Percentiles rank a stretch among this genome's conserved stretches.
These are phyloP conservation scores for Jaltomata sinuosa DNA, from an alignment of 257 asterid species.

Conservation along the genomic window DNA sequence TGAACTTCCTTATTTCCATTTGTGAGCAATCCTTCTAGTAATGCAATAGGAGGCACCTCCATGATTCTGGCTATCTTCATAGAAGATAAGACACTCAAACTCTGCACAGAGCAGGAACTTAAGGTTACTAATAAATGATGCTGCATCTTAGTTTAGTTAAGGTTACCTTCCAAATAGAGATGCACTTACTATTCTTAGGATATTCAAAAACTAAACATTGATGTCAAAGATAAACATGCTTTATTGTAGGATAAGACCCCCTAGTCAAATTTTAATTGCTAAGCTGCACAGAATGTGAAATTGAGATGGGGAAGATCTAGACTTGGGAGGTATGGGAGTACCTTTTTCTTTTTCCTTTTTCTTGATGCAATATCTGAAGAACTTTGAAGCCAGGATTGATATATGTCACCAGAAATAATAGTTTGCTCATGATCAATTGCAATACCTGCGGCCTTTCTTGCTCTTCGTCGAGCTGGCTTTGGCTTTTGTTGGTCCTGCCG, in stretches of 20 bases:
- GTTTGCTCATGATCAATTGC: constrained; percentile 58
- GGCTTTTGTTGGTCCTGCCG: constrained; percentile 31
- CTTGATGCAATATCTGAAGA: constrained; percentile 47
- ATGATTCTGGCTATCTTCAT: constrained; percentile 49
- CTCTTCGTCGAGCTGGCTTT: constrained; percentile 34
- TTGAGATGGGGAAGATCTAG: constrained; percentile 4
- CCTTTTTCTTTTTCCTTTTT: constrained; percentile 52
- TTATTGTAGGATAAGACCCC: not conserved
- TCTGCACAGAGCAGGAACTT: constrained; percentile 25
- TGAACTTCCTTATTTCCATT: constrained; percentile 34
- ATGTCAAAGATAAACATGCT: not conserved
- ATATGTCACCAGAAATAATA: constrained; percentile 63
- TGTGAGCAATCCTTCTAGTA: constrained; percentile 36
- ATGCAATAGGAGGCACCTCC: constrained; percentile 69
- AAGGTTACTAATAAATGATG: not conserved
- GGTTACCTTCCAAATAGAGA: constrained; percentile 7
- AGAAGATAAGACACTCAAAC: constrained; percentile 26
- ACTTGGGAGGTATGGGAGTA: constrained; percentile 11
- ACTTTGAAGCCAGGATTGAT: constrained; percentile 76
- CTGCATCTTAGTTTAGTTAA: constrained; percentile 7
- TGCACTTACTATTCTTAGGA: not conserved
- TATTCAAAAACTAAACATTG: not conserved
- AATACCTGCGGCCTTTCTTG: constrained; percentile 28
- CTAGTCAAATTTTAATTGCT: not conserved
- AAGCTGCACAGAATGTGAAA: not conserved